phyloP scores from a whole-genome alignment of 108 stramenopile genomes.

The Skeletonema tropicum region DNA sequence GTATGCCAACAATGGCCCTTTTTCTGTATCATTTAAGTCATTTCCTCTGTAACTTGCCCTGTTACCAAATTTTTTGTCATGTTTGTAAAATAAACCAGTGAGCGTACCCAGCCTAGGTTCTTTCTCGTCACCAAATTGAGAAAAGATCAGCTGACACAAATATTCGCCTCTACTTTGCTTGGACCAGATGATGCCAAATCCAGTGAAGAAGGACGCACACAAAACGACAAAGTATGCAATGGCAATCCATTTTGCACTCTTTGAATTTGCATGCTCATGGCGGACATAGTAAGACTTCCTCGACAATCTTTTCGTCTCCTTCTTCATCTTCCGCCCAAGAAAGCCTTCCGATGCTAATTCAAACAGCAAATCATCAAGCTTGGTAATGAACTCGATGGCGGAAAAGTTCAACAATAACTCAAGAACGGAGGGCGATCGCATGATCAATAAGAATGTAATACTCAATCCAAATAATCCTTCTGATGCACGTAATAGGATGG shows the following conservation, averaged over 20 bases:
- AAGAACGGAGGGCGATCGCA: not conserved
- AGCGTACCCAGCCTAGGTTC: slow-evolving; percentile 18
- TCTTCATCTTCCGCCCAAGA: slow-evolving; percentile 11
- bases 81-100: slow-evolving; percentile 12
- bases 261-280: not conserved
- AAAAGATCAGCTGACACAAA: slow-evolving; percentile 16
- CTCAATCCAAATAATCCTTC: slow-evolving; percentile 15
- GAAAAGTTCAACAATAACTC: slow-evolving; percentile 35
- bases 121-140: slow-evolving; percentile 40
- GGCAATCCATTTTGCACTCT: not conserved
- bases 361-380: slow-evolving; percentile 6
- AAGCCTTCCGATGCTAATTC: slow-evolving; percentile 7
- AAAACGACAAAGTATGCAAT: slow-evolving; percentile 9
- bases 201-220: slow-evolving; percentile 22
- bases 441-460: slow-evolving; percentile 19
- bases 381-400: slow-evolving; percentile 23
- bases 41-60: not conserved
- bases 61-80: not conserved
- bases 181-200: slow-evolving; percentile 11
- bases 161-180: slow-evolving; percentile 25
- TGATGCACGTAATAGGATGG: not conserved
- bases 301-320: slow-evolving; percentile 12
- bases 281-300: not conserved
- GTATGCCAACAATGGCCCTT: not conserved
- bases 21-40: not conserved